Evolutionary conservation across 257 asterid species (phyloP), one percentile per base, ranked within the genome.

Genomic region (Fraxinus quadrangulata): DNA sequence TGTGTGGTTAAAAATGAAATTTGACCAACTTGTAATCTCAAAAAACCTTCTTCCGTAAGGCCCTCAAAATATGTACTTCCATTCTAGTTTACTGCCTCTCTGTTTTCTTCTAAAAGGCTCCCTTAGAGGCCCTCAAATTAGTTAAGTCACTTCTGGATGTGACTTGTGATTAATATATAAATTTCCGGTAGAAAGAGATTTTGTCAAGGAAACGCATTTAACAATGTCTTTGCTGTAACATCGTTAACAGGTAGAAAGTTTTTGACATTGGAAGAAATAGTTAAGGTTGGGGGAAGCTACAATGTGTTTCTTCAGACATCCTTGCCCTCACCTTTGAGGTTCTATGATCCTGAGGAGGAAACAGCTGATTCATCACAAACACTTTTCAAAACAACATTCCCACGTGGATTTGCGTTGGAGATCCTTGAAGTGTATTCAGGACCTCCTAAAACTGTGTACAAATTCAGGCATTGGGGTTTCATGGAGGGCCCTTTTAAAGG

Each of bases 381-480:
- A n/a, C 83, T 87, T 23, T 94, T 94, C 87, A 88, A 71, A 19
- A 39, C 85, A 26, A 82, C 85, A 11, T 89, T 92, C 49, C 86
- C 94, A 0, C 88, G 96, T 0, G 97, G 98, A 47, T 94, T 92
- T 39, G 94, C 96, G 0, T 0, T 90, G 0, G 98, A 94, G 65
- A 59, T 92, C 45, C 87, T 92, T 3, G 78, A 88, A 40, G 97
- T 94, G 10, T 94, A 85, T 51, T 87, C 97, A 6, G 98, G 96
- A 10, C 92, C 93, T 36, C 97, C 98, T 1, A 65, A 77, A 16
- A 91, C 89, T 17, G 75, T 79, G 0, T 92, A 84, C 88, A 92
- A 86, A 78, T 94, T 86, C 73, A 88, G 98, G 88, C 98, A 92
- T 28, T 94, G 96, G 97, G 97, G 96, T 24, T 85, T 80, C 82